Evolutionary conservation across 148 eudicot species (phyloP), one percentile per base, ranked within the genome.

Genomic region (Nepenthes gracilis): DNA sequence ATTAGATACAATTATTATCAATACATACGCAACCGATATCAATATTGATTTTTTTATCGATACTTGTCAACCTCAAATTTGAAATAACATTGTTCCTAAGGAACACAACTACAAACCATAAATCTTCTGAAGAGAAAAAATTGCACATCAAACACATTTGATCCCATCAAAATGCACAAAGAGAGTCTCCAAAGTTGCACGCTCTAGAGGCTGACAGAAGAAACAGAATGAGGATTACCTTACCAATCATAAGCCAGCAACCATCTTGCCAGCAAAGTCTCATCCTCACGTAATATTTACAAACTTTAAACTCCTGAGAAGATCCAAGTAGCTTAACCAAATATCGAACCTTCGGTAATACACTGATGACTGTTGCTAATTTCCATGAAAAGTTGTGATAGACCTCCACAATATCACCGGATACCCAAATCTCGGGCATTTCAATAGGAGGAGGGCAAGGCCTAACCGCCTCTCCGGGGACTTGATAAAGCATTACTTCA

Each of bases 241-340:
- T 74, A 66, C 81, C 82, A 67, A 81, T 67, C 55, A 75, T 64
- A 54, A 70, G 51, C 97, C 97, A 92, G 70, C 75, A 72, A 40
- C 66, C 83, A 78, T 82, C 74, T 57, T 73, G 74, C 90, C 90
- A 92, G 56, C 81, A 80, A 68, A 85, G 86, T 63, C 96, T 77
- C 45, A 72, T 68, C 54, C 97, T 81, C 58, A 84, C 69, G 65
- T 88, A 71, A 64, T 47, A 66, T 57, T 67, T 73, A 56, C 58
- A 63, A 23, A 72, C 77, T 70, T 72, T 59, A 32, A 80, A 69
- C 60, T 81, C 96, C 54, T 68, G 60, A 2, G 71, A 64, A 36
- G 77, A 81, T 57, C 90, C 94, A 77, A 80, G 71, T 49, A 92
- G 64, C 70, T 94, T 82, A 40, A 92, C 86, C 69, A 70, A 58